Conservation (phyloP, 345 rosid species). For the Eucalyptus pumila region DNA sequence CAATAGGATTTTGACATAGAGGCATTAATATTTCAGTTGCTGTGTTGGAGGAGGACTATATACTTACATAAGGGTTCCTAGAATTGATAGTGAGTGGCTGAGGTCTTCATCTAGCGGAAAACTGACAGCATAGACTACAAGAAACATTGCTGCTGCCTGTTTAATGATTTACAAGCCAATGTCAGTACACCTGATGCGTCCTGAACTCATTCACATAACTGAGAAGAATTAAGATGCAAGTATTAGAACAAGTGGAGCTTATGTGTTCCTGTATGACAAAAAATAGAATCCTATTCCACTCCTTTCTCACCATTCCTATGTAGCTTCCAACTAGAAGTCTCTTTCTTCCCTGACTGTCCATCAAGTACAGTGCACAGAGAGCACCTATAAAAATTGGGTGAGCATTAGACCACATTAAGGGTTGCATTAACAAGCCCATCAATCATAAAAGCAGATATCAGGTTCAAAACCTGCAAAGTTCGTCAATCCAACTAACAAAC, state of each 20-base stretch:
- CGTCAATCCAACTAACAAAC: conserved; percentile 49
- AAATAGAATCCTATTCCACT: background rate
- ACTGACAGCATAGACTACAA: conserved; percentile 34
- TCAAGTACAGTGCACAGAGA: conserved; percentile 47
- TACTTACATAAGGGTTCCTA: conserved; percentile 65
- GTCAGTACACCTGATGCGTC: background rate
- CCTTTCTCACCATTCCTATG: conserved; percentile 56
- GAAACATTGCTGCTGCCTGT: conserved; percentile 73
- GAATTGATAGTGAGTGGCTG: conserved; percentile 48
- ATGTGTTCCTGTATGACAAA: background rate
- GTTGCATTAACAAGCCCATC: background rate
- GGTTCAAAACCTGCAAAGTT: conserved; percentile 53
- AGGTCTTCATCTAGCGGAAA: conserved; percentile 52
- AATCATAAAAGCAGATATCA: background rate
- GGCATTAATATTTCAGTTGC: background rate
- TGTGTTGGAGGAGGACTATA: background rate
- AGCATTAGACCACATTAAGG: background rate
- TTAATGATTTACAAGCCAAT: background rate
- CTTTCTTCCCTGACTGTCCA: conserved; percentile 59
- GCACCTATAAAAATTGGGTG: conserved; percentile 26
- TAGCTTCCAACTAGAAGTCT: conserved; percentile 63
- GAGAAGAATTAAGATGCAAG: background rate
- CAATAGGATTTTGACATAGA: background rate
- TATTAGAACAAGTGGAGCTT: background rate
- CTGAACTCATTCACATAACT: background rate